phyloP scores from a whole-genome alignment of 2,329 filamentous ascomycete genomes.

The Tolypocladium endophyticum region DNA sequence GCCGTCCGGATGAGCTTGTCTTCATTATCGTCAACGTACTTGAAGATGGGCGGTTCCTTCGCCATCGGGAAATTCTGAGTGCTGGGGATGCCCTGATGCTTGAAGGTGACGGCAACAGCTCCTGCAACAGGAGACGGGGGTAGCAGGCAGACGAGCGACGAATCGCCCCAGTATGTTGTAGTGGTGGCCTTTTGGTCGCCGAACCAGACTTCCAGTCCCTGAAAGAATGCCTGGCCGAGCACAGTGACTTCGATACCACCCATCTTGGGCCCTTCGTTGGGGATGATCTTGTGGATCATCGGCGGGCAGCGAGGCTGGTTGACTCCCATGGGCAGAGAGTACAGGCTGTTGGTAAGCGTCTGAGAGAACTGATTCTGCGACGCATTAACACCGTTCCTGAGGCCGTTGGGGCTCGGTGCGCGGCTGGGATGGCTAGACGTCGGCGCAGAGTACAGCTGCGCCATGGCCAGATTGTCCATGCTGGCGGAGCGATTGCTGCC shows the following conservation, averaged over 20 bases:
- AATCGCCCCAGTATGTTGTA: slow-evolving; percentile 72
- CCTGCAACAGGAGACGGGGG: slow-evolving; percentile 61
- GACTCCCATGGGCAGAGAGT: slow-evolving; percentile 37
- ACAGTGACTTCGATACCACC: slow-evolving; percentile 84
- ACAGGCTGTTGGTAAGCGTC: slow-evolving; percentile 36
- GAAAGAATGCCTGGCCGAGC: slow-evolving; percentile 69
- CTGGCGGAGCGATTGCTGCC: slow-evolving; percentile 48
- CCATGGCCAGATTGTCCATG: slow-evolving; percentile 53
- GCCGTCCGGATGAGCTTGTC: slow-evolving; percentile 59
- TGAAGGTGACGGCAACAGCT: slow-evolving; percentile 61
- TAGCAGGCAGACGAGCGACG: slow-evolving; percentile 68
- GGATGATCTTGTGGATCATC: slow-evolving; percentile 74
- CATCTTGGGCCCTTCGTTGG: slow-evolving; percentile 67
- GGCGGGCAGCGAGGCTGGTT: slow-evolving; percentile 36
- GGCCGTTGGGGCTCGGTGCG: slow-evolving; percentile 58
- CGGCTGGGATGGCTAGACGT: slow-evolving; percentile 65
- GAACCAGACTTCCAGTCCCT: slow-evolving; percentile 73
- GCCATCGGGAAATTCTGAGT: slow-evolving; percentile 23
- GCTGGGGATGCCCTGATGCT: slow-evolving; percentile 33
- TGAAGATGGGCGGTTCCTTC: slow-evolving; percentile 47
- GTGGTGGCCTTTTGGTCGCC: slow-evolving; percentile 55
- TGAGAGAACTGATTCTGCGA: slow-evolving; percentile 34
- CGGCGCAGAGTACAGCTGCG: slow-evolving; percentile 61
- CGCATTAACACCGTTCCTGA: slow-evolving; percentile 35
- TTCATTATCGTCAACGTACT: slow-evolving; percentile 63